A percentile compares a stretch with the other conserved stretches of the same genome.
Evolutionary conservation across 495 filamentous ascomycete genomes (phyloP).

Genomic region (Cercophora newfieldiana): DNA sequence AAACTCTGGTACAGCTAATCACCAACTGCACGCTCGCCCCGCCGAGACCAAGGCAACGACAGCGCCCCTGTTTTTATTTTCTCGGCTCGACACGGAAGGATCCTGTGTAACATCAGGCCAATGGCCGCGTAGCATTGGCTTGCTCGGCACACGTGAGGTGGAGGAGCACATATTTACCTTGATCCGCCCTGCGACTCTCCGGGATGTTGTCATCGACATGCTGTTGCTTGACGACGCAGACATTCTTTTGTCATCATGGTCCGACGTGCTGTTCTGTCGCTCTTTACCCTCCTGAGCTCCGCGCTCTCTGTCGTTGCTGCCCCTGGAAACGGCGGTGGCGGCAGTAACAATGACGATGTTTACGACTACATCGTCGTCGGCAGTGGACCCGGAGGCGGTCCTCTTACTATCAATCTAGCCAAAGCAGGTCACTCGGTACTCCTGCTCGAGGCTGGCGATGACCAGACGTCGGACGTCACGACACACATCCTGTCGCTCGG

Average conservation of each 20-base stretch:
- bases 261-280: not conserved
- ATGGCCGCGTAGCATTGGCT: not conserved
- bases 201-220: not conserved
- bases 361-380: slow-evolving; percentile 17
- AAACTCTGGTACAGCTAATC: not conserved
- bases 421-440: slow-evolving; percentile 15
- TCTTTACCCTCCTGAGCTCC: not conserved
- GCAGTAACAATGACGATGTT: not conserved
- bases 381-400: slow-evolving; percentile 7
- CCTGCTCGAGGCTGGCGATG: slow-evolving; percentile 49
- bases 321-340: no score
- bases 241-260: not conserved
- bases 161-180: no score
- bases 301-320: slow-evolving; percentile 1
- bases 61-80: not conserved
- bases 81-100: not conserved
- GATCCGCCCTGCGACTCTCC: not conserved
- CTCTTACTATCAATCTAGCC: slow-evolving; percentile 7
- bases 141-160: no score
- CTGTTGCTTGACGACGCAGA: not conserved
- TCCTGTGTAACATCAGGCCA: not conserved
- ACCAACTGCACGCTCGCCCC: not conserved
- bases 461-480: slow-evolving; percentile 46
- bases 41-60: not conserved
- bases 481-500: slow-evolving; percentile 30